Evolutionary conservation across 306 rosid genomes (phyloP).

Genomic region (Dalbergia cultrata): DNA sequence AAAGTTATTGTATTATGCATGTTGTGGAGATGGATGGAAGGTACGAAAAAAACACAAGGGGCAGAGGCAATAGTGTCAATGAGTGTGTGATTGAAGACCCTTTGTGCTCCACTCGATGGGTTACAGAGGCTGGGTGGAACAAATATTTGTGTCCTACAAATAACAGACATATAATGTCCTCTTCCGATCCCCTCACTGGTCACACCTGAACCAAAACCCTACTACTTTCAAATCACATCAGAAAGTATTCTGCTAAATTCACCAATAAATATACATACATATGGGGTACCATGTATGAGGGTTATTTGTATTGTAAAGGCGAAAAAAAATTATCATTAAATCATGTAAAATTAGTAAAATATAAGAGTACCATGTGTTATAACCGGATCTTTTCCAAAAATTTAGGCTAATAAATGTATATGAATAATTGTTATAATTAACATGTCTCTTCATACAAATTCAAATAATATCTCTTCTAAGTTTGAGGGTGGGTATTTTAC

Average conservation of each 20-base stretch:
- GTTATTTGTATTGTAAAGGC: no score
- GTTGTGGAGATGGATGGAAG: slow-evolving; percentile 13
- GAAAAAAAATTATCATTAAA: no score
- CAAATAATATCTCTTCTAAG: no score
- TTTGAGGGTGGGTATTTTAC: no score
- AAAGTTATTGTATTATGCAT: slow-evolving; percentile 27
- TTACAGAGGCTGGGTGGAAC: slow-evolving; percentile 56
- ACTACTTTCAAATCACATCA: slow-evolving; percentile 56
- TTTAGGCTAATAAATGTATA: no score
- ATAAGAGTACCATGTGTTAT: no score
- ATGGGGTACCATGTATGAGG: no score
- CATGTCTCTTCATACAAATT: no score
- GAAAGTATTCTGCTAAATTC: slow-evolving; percentile 48
- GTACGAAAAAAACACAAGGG: slow-evolving; percentile 34
- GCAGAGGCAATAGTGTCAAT: slow-evolving; percentile 19
- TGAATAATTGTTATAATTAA: no score
- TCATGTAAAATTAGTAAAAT: no score
- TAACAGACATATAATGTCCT: slow-evolving; percentile 54
- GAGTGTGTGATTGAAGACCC: slow-evolving; percentile 48
- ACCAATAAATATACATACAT: not conserved
- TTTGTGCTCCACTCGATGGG: slow-evolving; percentile 58
- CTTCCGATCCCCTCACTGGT: slow-evolving; percentile 18
- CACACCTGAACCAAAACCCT: slow-evolving; percentile 50
- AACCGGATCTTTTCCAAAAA: no score
- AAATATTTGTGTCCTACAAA: slow-evolving; percentile 54